Percentiles rank a stretch among this genome's conserved stretches.
These are phyloP conservation scores for Kurtzmaniella cleridarum DNA, from an alignment of 805 yeast genomes.

Conservation along the genomic window DNA sequence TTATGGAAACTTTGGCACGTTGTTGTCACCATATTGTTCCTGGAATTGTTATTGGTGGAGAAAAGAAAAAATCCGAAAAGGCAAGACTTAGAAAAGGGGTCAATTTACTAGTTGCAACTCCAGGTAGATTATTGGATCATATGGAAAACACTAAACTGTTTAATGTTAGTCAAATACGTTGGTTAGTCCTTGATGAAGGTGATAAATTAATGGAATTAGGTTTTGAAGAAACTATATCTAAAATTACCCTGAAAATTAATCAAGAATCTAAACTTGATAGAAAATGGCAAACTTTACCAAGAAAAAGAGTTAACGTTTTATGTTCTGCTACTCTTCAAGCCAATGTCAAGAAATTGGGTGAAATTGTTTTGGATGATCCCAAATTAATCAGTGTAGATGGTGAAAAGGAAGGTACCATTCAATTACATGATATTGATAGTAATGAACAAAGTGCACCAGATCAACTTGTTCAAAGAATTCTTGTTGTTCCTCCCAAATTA, in stretches of 20 bases:
- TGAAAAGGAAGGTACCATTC: constrained; percentile 17
- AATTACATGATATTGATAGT: constrained; percentile 16
- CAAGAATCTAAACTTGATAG: constrained; percentile 34
- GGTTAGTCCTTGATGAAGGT: constrained; percentile 94
- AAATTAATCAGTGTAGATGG: constrained; percentile 52
- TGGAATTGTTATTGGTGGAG: constrained; percentile 96
- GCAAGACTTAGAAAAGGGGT: constrained; percentile 95
- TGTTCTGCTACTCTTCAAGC: constrained; percentile 94
- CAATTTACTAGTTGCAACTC: constrained; percentile 93
- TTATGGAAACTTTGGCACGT: constrained; percentile 64
- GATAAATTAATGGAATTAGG: constrained; percentile 94
- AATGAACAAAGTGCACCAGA: constrained; percentile 61
- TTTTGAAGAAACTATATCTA: constrained; percentile 85
- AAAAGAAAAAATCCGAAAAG: constrained; percentile 93
- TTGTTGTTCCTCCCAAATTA: constrained; percentile 89
- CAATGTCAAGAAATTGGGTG: constrained; percentile 75
- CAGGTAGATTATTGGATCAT: constrained; percentile 94
- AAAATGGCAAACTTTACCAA: constrained; percentile 57
- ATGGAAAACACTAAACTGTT: constrained; percentile 80
- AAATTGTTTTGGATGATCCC: constrained; percentile 68
- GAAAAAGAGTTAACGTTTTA: constrained; percentile 65
- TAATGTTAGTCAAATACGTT: constrained; percentile 68
- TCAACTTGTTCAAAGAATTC: constrained; percentile 74
- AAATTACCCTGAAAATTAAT: constrained; percentile 60
- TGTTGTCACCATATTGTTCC: constrained; percentile 90